phyloP scores from a whole-genome alignment of 345 rosid genomes.

The Arabidopsis suecica region DNA sequence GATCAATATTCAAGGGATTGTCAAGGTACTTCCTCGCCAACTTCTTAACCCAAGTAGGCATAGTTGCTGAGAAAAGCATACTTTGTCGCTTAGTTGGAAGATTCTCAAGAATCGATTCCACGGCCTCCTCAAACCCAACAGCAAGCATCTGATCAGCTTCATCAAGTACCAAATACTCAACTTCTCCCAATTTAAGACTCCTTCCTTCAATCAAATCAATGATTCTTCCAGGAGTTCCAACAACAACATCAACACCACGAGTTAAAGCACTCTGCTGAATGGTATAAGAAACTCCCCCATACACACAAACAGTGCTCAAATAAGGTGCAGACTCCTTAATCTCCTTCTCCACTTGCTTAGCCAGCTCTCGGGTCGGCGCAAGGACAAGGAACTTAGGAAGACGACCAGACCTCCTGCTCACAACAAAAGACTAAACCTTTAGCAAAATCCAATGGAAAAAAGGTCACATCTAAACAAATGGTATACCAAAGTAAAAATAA shows the following conservation, averaged over 20 bases:
- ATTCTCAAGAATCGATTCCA: constrained; percentile 82
- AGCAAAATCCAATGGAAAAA: constrained; percentile 14
- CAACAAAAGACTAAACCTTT: constrained; percentile 5
- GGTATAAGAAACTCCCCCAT: constrained; percentile 93
- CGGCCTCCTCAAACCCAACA: constrained; percentile 96
- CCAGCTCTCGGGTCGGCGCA: constrained; percentile 91
- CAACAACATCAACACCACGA: constrained; percentile 96
- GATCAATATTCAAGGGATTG: constrained; percentile 85
- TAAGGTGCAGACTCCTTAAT: constrained; percentile 91
- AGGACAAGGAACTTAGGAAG: constrained; percentile 82
- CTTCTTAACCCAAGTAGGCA: constrained; percentile 98
- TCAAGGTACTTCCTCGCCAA: constrained; percentile 87
- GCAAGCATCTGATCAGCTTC: constrained; percentile 99
- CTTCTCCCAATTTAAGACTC: constrained; percentile 85
- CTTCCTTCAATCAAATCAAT: constrained; percentile 81
- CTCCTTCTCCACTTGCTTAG: constrained; percentile 97
- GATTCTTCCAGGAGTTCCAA: constrained; percentile 96
- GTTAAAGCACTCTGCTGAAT: constrained; percentile 81
- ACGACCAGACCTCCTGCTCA: constrained; percentile 64
- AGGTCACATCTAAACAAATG: background rate
- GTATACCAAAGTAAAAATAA: background rate
- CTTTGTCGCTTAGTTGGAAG: constrained; percentile 87
- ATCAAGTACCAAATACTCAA: constrained; percentile 93
- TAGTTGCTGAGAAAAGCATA: constrained; percentile 99
- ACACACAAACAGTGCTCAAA: constrained; percentile 83